Evolutionary conservation across 345 rosid species (phyloP).

Genomic region (Sonneratia alba): DNA sequence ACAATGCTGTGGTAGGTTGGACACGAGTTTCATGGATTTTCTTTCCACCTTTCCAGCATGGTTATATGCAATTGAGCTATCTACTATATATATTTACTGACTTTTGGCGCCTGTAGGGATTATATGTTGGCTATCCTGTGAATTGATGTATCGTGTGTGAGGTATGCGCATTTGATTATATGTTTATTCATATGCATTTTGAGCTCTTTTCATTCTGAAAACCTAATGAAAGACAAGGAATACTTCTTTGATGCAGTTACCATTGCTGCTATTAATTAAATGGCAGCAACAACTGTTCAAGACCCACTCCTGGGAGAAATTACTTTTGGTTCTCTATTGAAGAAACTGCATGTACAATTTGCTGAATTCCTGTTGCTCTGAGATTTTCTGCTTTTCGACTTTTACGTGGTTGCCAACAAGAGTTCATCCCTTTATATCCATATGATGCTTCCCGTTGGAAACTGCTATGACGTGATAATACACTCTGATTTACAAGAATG

Average conservation of each 20-base stretch:
- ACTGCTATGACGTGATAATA: too few species aligned
- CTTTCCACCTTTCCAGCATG: neutral
- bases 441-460: too few species aligned
- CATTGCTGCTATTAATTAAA: constrained; percentile 23
- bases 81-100: too few species aligned
- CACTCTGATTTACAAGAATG: neutral
- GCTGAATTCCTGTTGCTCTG: constrained; percentile 2
- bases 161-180: neutral
- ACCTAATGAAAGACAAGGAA: neutral
- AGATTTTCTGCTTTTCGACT: neutral
- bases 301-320: constrained; percentile 77
- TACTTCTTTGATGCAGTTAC: constrained; percentile 17
- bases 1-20: too few species aligned
- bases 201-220: too few species aligned
- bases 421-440: neutral
- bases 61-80: neutral
- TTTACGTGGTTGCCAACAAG: neutral
- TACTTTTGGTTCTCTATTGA: constrained; percentile 74
- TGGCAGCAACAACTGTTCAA: constrained; percentile 58
- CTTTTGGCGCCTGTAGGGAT: neutral
- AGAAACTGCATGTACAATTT: constrained; percentile 66
- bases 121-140: neutral
- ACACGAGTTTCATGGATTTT: neutral
- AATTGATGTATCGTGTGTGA: neutral
- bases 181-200: neutral